Conservation (phyloP, 495 filamentous ascomycete genomes). For the Aspergillus nidulans region DNA sequence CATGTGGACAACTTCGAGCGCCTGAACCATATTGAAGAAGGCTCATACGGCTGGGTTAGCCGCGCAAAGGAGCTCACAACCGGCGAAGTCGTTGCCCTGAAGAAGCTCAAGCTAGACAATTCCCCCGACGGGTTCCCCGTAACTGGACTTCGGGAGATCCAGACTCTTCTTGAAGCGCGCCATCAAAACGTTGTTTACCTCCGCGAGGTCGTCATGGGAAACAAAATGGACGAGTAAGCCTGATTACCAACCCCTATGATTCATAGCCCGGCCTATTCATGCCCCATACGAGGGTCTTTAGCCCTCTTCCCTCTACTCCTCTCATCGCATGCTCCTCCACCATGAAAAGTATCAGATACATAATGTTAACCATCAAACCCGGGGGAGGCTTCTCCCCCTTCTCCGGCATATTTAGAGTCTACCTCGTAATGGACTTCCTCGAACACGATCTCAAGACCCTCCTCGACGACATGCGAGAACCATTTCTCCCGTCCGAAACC, state of each 20-base stretch:
- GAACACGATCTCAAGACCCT: constrained; percentile 97
- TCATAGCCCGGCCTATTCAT: too few relatives aligned
- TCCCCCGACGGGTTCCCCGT: constrained; percentile 83
- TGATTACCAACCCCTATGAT: background rate
- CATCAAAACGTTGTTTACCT: constrained; percentile 78
- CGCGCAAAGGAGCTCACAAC: constrained; percentile 75
- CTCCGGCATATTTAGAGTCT: constrained; percentile 56
- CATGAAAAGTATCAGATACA: constrained; percentile 30
- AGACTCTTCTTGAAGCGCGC: constrained; percentile 57
- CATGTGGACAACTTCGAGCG: constrained; percentile 87
- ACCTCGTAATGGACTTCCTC: constrained; percentile 95
- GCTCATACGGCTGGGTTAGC: constrained; percentile 92
- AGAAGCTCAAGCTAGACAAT: constrained; percentile 90
- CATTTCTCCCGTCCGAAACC: constrained; percentile 87
- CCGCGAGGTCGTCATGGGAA: constrained; percentile 81
- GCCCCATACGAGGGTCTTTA: too few relatives aligned
- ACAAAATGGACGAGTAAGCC: constrained; percentile 68
- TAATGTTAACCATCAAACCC: constrained; percentile 14
- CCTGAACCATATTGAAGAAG: constrained; percentile 96
- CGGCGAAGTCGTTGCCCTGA: constrained; percentile 85
- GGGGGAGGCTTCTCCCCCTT: background rate
- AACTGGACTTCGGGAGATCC: constrained; percentile 87
- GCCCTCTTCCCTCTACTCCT: background rate
- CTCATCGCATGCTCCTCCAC: background rate
- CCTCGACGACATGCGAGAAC: constrained; percentile 88